Evolutionary conservation across 192 early-diverging fungal species (phyloP).

Genomic region (Coemansia sp.): DNA sequence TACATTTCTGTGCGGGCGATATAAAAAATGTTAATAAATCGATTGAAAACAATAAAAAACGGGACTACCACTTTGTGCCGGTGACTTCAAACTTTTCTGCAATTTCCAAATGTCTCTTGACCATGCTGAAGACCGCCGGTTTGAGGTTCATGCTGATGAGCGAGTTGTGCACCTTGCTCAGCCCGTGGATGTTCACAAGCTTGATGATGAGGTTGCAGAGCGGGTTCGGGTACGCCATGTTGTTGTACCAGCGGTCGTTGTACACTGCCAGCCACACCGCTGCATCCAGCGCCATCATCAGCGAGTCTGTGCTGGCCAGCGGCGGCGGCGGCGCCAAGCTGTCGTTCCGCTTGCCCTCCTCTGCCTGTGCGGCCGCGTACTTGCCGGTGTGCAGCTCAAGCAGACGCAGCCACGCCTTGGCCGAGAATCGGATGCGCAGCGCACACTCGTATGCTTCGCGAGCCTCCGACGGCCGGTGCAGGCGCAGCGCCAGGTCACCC

Average conservation of each 20-base stretch:
- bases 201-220: conserved; percentile 82
- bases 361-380: conserved; percentile 60
- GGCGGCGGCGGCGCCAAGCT: conserved; percentile 10
- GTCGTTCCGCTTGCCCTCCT: conserved; percentile 51
- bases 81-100: conserved; percentile 72
- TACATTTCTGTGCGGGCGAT: too few species aligned
- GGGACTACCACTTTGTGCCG: conserved; percentile 61
- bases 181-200: conserved; percentile 81
- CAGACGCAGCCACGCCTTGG: conserved; percentile 84
- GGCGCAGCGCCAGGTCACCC: conserved; percentile 85
- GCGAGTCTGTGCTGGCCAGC: conserved; percentile 55
- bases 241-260: conserved; percentile 89
- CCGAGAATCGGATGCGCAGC: conserved; percentile 87
- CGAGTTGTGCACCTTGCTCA: conserved; percentile 90
- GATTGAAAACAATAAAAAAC: conserved; percentile 7
- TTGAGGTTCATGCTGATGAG: conserved; percentile 87
- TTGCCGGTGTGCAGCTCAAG: conserved; percentile 65
- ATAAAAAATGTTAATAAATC: too few species aligned
- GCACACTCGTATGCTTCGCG: conserved; percentile 88
- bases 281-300: conserved; percentile 75
- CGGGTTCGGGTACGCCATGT: conserved; percentile 87
- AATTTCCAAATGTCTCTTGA: conserved; percentile 68
- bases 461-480: conserved; percentile 87
- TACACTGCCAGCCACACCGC: conserved; percentile 82
- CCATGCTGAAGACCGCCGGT: conserved; percentile 69